Evolutionary conservation across 495 filamentous ascomycete genomes (phyloP).

Genomic region (Trichoderma orchidacearum): DNA sequence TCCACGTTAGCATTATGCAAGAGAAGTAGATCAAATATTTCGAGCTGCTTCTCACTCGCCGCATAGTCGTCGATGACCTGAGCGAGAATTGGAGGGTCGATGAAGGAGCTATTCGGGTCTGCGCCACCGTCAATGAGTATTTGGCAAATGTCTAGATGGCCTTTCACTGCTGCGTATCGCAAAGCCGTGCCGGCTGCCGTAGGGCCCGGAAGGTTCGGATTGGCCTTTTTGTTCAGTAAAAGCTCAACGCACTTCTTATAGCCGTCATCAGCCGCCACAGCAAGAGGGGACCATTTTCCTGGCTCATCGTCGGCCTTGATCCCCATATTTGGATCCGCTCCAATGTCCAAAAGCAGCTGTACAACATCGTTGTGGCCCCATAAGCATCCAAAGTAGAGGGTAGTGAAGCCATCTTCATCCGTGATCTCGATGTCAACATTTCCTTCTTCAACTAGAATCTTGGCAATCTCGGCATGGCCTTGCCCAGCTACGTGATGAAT

Average conservation of each 20-base stretch:
- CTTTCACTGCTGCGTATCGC: background rate
- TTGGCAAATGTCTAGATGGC: background rate
- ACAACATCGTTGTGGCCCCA: background rate
- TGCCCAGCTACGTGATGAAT: background rate
- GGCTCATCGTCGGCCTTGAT: background rate
- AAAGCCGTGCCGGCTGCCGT: background rate
- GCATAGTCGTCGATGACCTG: background rate
- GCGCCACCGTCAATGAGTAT: background rate
- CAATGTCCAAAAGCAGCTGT: background rate
- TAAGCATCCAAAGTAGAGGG: background rate
- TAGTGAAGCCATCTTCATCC: background rate
- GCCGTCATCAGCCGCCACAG: background rate
- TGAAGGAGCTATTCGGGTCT: background rate
- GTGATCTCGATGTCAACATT: background rate
- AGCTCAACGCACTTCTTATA: background rate
- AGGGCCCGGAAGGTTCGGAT: background rate
- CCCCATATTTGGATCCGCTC: background rate
- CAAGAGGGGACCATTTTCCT: background rate
- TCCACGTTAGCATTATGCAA: background rate
- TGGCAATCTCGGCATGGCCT: background rate
- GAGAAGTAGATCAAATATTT: background rate
- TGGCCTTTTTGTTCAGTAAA: background rate
- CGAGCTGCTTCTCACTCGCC: background rate
- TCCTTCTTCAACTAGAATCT: background rate
- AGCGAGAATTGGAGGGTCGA: background rate